Base-by-base conservation (phyloP, 352 stramenopile genomes). In the Phytophthora boehmeriae region DNA sequence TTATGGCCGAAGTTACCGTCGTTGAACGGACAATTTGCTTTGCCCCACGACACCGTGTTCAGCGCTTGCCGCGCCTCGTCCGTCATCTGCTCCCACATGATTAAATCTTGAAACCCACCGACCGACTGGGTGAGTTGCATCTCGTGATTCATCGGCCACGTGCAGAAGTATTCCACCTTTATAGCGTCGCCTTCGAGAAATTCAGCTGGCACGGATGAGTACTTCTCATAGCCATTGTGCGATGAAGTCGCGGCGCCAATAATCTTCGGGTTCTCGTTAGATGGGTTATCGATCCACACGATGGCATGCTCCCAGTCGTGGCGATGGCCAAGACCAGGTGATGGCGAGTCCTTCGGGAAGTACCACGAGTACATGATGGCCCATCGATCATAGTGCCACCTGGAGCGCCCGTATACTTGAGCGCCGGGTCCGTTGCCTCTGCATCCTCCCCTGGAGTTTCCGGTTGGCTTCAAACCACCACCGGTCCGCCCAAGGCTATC, bases 341-440 rank as follows among this genome's bases (percentile, higher is more conserved):
- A 53, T 23, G 64, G 59, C 28, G 50, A 59, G 55, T 77, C 69
- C 57, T 77, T 77, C 27, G 69, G 59, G 38, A 77, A 64, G 59
- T 77, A 77, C 69, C 69, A 77, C 22, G 59, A 64, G 69, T 70
- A 70, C 62, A 70, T 70, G 64, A 70, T 45, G 17, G 53, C 62
- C 16, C 36, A 61, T 6, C 43, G 28, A 11, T 42, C 62, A 2
- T 65, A 44, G 54, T 70, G 65, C 41, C 14, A 36, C 28, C 34
- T 48, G 39, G 23, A 47, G 27, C 59, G 59, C 9, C 59, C 59
- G 51, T 68, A 68, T 11, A 68, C 39, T n/a, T 68, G 59, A n/a
- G 44, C 48, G 2, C 59, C 51, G 43, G 36, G 54, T 22, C 51
- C 45, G 11, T 51, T 62, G 4, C 59, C 59, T 27, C 54, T 68